Evolutionary conservation across 2,329 filamentous ascomycete species (phyloP).

Genomic region (Westerdykella sp.): DNA sequence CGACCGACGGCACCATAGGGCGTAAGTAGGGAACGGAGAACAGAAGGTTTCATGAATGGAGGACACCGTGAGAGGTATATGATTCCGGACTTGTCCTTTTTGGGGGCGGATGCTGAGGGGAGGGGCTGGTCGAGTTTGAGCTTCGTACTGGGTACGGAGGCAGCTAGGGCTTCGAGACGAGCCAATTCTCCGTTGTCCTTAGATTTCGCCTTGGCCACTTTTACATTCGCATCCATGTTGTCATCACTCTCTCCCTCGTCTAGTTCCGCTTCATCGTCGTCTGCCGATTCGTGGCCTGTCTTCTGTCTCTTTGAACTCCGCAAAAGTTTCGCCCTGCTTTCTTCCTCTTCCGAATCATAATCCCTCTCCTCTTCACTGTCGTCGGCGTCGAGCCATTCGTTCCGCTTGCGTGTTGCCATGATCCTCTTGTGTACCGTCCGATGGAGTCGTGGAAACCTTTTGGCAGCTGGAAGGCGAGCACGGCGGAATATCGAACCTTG

Average conservation of each 20-base stretch:
- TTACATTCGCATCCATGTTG: slow-evolving; percentile 15
- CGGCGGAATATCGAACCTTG: not conserved
- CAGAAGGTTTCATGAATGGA: slow-evolving; percentile 80
- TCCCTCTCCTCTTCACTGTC: slow-evolving; percentile 44
- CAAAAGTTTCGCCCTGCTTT: slow-evolving; percentile 56
- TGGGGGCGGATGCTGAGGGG: slow-evolving; percentile 45
- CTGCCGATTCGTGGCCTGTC: slow-evolving; percentile 41
- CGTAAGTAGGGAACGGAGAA: slow-evolving; percentile 67
- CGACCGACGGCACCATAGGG: slow-evolving; percentile 71
- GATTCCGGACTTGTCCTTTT: slow-evolving; percentile 69
- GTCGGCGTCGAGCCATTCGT: slow-evolving; percentile 59
- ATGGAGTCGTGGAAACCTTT: not conserved
- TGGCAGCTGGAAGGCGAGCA: not conserved
- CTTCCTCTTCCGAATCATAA: slow-evolving; percentile 59
- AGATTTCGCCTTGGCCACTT: slow-evolving; percentile 11
- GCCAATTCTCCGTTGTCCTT: slow-evolving; percentile 14
- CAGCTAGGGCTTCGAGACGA: slow-evolving; percentile 27
- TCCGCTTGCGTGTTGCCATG: slow-evolving; percentile 65
- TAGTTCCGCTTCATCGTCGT: slow-evolving; percentile 14
- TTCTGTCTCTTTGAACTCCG: slow-evolving; percentile 59
- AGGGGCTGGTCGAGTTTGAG: slow-evolving; percentile 12
- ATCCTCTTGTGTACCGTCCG: not conserved
- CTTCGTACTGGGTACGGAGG: slow-evolving; percentile 33
- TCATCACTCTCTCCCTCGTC: slow-evolving; percentile 12
- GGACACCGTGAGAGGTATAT: slow-evolving; percentile 79